Evolutionary conservation across 176 grass and related monocot genomes (phyloP).

Genomic region (Zoysia pacifica): DNA sequence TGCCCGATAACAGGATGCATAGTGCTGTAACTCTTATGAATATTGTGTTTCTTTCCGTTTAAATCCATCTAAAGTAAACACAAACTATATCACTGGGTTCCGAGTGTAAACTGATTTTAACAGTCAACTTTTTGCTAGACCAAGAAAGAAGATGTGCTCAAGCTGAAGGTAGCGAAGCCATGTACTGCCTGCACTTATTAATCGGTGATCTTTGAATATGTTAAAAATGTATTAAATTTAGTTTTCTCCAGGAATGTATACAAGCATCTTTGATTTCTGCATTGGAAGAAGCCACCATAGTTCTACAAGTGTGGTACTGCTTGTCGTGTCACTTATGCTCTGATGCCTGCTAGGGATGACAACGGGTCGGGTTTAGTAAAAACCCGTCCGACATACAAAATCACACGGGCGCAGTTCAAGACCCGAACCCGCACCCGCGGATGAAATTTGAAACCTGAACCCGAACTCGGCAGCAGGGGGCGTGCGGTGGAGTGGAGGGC

Average conservation of each 20-base stretch:
- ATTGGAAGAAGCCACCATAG: slow-evolving; percentile 88
- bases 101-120: slow-evolving; percentile 9
- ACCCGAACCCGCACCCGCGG: too few species aligned
- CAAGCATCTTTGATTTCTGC: slow-evolving; percentile 76
- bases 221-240: slow-evolving; percentile 22
- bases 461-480: too few species aligned
- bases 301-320: slow-evolving; percentile 82
- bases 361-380: too few species aligned
- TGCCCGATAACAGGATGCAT: slow-evolving; percentile 65
- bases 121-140: slow-evolving; percentile 46
- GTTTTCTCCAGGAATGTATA: slow-evolving; percentile 66
- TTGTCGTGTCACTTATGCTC: not conserved
- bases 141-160: slow-evolving; percentile 59
- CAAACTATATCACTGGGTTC: slow-evolving; percentile 16
- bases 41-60: slow-evolving; percentile 97
- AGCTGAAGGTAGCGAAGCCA: slow-evolving; percentile 83
- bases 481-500: too few species aligned
- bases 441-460: too few species aligned
- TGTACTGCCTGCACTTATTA: slow-evolving; percentile 35
- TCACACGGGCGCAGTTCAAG: too few species aligned
- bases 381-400: too few species aligned
- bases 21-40: slow-evolving; percentile 92
- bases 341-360: too few species aligned
- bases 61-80: slow-evolving; percentile 71
- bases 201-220: slow-evolving; percentile 10